Percentiles rank a stretch among this genome's conserved stretches.
Conservation (phyloP, 495 filamentous ascomycete genomes). For the Neurospora sp. region DNA sequence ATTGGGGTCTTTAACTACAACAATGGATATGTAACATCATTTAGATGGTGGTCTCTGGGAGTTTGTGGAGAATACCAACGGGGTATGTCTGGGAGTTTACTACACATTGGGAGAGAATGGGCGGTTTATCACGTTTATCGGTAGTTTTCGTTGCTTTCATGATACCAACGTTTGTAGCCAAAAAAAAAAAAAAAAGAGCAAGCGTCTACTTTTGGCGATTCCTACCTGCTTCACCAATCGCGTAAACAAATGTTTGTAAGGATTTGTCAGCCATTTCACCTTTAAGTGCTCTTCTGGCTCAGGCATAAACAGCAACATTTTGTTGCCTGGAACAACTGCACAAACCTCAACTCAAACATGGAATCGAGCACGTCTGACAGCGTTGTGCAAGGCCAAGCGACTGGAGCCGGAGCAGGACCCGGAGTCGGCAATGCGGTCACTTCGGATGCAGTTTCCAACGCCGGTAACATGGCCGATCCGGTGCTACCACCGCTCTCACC, state of each 20-base stretch:
- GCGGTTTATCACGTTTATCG: not conserved
- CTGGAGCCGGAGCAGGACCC: not conserved
- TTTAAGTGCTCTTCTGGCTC: not conserved
- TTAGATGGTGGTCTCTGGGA: not conserved
- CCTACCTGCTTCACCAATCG: not conserved
- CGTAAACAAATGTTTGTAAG: not conserved
- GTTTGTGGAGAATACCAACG: not conserved
- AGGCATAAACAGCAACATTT: not conserved
- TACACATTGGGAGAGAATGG: not conserved
- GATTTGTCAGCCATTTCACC: not conserved
- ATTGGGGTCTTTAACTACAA: not conserved
- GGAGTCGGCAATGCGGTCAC: not conserved
- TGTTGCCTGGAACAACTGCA: not conserved
- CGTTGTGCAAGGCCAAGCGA: not conserved
- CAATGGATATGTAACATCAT: not conserved
- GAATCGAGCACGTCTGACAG: not conserved
- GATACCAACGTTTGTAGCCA: not conserved
- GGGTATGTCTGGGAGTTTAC: not conserved
- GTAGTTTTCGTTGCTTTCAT: not conserved
- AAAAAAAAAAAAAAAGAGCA: not conserved
- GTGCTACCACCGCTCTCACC: slow-evolving; percentile 18
- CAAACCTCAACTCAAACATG: not conserved
- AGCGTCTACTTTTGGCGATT: not conserved
- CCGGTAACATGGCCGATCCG: not conserved
- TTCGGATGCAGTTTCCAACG: not conserved